Evolutionary conservation across 2,329 filamentous ascomycete genomes (phyloP), one percentile per base, ranked within the genome.

Genomic region (Trichoderma atrobrunneum): DNA sequence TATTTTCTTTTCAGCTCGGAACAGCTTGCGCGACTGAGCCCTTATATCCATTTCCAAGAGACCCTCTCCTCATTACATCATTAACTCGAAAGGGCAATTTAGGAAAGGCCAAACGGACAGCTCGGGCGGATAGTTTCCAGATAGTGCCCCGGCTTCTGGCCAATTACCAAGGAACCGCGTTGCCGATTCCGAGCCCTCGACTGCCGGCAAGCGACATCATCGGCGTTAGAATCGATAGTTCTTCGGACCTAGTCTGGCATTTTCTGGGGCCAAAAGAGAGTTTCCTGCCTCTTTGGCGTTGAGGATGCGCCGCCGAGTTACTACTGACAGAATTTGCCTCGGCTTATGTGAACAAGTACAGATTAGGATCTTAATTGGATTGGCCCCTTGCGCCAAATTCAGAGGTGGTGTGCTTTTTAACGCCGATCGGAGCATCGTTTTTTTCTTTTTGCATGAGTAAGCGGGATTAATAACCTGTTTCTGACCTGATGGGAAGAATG

Each of bases 151-250:
- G 3, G n/a, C 7, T 54, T 54, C 3, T 54, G 21, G 48, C 48
- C 48, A 54, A 54, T 54, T 54, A 21, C n/a, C n/a, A 43, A 21
- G 10, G 26, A 11, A 30, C 12, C 24, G 26, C 43, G 21, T 30
- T 64, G 61, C 61, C 61, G 61, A 64, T 30, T 48, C 21, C 61
- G 61, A 64, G 7, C 16, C 26, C 30, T 32, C 18, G 48, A 30
- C 43, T 65, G 39, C 62, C 62, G 28, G 18, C 26, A 32, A 54
- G 39, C 14, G 16, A 43, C 28, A 30, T 21, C 18, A 54, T 65
- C 62, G 62, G 62, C 62, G 62, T 65, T 65, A 65, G 43, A 65
- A 10, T 54, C 26, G n/a, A 65, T 54, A 65, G 62, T 51, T 12
- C 51, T 65, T 65, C 62, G 62, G 62, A 65, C 62, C 30, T 61